phyloP scores from a whole-genome alignment of 129 eudicot species.

The Flaveria robusta region DNA sequence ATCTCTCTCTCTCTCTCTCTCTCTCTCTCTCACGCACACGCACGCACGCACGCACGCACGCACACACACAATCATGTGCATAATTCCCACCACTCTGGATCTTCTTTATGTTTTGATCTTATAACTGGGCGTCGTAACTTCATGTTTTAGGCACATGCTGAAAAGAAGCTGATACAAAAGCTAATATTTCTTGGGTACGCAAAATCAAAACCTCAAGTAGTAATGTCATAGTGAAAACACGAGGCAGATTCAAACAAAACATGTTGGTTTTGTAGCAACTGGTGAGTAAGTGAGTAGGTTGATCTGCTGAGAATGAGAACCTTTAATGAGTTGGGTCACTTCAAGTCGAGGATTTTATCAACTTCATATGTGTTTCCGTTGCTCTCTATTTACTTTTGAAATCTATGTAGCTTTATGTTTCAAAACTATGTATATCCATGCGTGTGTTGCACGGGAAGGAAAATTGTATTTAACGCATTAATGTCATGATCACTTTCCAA shows the following conservation, averaged over 20 bases:
- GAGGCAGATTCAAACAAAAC: background rate
- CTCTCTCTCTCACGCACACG: too few species aligned
- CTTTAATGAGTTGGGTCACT: too few species aligned
- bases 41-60: too few species aligned
- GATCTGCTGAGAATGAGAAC: too few species aligned
- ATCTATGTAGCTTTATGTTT: too few species aligned
- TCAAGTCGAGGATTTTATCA: background rate
- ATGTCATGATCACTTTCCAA: too few species aligned
- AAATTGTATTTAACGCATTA: too few species aligned
- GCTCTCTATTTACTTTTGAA: background rate
- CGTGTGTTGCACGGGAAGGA: too few species aligned
- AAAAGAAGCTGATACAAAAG: constrained; percentile 79
- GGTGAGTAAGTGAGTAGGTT: too few species aligned
- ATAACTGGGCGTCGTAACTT: background rate
- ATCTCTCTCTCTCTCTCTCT: too few species aligned
- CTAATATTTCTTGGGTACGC: constrained; percentile 76
- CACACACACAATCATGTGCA: background rate
- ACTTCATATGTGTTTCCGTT: background rate
- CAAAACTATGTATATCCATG: too few species aligned
- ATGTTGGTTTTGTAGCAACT: too few species aligned
- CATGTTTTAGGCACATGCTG: constrained; percentile 60
- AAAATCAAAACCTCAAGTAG: constrained; percentile 42
- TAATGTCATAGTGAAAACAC: background rate
- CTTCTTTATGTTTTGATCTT: background rate
- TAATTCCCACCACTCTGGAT: background rate